A percentile compares a stretch with the other conserved stretches of the same genome.
phyloP scores from a whole-genome alignment of 2,329 filamentous ascomycete genomes.

The Aspergillus ochraceoroseus region DNA sequence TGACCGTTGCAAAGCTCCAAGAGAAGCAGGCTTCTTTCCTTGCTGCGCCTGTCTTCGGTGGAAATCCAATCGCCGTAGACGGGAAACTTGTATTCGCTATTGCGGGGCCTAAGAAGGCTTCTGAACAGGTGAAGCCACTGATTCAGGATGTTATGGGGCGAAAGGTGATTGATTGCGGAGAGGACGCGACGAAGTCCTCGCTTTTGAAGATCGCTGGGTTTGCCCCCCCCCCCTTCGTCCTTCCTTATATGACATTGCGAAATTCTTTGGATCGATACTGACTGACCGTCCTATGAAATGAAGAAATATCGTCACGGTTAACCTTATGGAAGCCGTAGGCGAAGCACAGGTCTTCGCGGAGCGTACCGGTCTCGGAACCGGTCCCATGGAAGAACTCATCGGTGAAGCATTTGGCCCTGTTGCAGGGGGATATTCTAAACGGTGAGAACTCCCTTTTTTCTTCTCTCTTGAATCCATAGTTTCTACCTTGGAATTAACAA shows the following conservation, averaged over 20 bases:
- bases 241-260: not conserved
- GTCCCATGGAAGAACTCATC: conserved; percentile 43
- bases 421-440: conserved; percentile 42
- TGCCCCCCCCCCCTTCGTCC: conserved; percentile 10
- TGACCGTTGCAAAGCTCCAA: conserved; percentile 32
- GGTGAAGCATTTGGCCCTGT: conserved; percentile 43
- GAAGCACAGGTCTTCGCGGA: conserved; percentile 48
- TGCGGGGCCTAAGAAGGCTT: conserved; percentile 36
- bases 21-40: conserved; percentile 37
- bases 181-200: conserved; percentile 41
- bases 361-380: conserved; percentile 43
- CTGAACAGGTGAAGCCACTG: conserved; percentile 37
- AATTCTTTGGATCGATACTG: not conserved
- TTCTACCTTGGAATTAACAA: too few species aligned
- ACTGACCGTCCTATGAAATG: not conserved
- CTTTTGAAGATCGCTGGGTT: conserved; percentile 46
- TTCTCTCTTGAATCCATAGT: not conserved
- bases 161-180: conserved; percentile 43
- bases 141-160: conserved; percentile 45
- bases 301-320: conserved; percentile 43
- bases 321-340: conserved; percentile 45
- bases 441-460: conserved; percentile 22
- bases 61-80: conserved; percentile 42
- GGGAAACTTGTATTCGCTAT: conserved; percentile 46
- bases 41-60: conserved; percentile 45